Conservation (phyloP, 2,329 filamentous ascomycete species). For the Blastomyces percursus region DNA sequence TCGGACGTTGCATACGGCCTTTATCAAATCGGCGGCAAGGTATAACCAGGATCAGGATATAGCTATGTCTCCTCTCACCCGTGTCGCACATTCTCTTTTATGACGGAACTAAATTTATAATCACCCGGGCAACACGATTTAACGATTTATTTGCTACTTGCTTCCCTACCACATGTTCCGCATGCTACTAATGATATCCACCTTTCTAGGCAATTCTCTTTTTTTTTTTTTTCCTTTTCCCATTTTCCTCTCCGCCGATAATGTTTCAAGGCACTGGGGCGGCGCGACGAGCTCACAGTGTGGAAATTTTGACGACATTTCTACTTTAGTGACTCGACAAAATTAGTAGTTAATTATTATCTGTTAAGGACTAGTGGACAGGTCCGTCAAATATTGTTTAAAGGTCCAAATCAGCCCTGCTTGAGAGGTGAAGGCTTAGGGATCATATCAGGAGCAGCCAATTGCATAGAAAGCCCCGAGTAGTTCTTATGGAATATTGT, state of each 20-base stretch:
- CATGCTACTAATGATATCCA: background rate
- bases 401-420: background rate
- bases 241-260: background rate
- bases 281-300: background rate
- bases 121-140: background rate
- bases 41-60: background rate
- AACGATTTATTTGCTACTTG: background rate
- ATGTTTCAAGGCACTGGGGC: background rate
- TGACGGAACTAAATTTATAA: background rate
- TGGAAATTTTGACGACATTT: background rate
- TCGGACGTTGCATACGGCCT: background rate
- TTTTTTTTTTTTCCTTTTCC: background rate
- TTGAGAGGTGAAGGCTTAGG: background rate
- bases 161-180: background rate
- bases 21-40: background rate
- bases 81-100: background rate
- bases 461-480: background rate
- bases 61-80: background rate
- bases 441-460: background rate
- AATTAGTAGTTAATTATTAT: no score
- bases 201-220: background rate
- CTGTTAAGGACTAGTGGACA: background rate
- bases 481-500: background rate
- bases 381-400: background rate
- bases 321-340: background rate